Evolutionary conservation across 805 yeast species (phyloP), one percentile per base, ranked within the genome.

Genomic region (Phaffomyces opuntiae): DNA sequence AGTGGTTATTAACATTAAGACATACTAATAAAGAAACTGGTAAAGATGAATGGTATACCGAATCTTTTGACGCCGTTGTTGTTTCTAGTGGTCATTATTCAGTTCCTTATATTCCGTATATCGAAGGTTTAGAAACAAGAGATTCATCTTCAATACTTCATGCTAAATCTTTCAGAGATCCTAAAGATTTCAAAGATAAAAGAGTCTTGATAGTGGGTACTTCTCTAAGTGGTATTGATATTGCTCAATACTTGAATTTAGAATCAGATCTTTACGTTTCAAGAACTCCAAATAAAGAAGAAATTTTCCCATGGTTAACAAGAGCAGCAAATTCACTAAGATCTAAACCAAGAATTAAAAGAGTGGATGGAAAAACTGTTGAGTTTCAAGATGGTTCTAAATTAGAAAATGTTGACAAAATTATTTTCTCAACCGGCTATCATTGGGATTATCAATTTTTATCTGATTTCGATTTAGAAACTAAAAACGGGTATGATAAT

Each of bases 241-340:
- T 72, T 11, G 53, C 68, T 16, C 76, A 72, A 52, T 73, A 74
- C 46, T 56, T 72, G 2, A 52, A 62, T 17, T 66, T 66, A 40
- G 56, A 49, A 42, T 61, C 51, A 48, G 61, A 49, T 50, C 70
- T 85, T 45, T 85, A 82, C 49, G 68, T 87, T 49, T 77, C 86
- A 35, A 70, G 96, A 46, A 81, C 81, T 50, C 84, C 91, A 87
- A 81, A 73, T 25, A 65, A 67, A 9, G 89, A 85, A 53, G 68
- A 49, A 52, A 67, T 73, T 43, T 58, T 43, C 56, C 64, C 53
- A 36, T 72, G 75, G 73, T 55, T 73, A 13, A 62, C 66, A 36
- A 57, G 55, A 7, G 73, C 73, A n/a, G 58, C 72, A 6, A 53
- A 52, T 8, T 61, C 72, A 13, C 67, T 65, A 47, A 67, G 60